Evolutionary conservation across 1,284 basidiomycete species (phyloP), one percentile per base, ranked within the genome.

Genomic region (Limonomyces culmigenus): DNA sequence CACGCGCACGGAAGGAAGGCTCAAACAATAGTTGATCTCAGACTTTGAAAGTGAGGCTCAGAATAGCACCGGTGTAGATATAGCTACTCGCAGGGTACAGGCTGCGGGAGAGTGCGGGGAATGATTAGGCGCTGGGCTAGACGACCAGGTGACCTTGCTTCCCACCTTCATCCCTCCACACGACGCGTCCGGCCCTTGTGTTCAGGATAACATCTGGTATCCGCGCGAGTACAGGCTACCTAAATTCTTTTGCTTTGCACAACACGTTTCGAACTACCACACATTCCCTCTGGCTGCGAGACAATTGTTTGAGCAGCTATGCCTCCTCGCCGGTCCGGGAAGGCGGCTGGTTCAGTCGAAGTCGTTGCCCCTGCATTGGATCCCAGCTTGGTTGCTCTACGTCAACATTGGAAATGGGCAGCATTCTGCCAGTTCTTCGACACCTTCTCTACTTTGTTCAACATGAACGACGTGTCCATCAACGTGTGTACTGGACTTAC

Each of bases 401-500:
- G 80, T 39, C 69, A 60, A 35, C 65, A 80, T 39, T 84, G 81
- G 80, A 81, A 79, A 61, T 86, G 81, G 81, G 83, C 81, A 10
- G 75, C 74, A 17, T 75, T 84, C 51, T 67, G 69, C 53, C 80
- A 86, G 51, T 84, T 85, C 63, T 76, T 80, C 60, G 74, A 65
- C 50, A 84, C 77, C 17, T 86, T 85, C 55, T 61, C 64, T 36
- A 61, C 63, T 32, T 58, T 86, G 38, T 65, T 85, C 44, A 58
- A 67, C 38, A 65, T 76, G 59, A 56, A 64, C 41, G 75, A 80
- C 50, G 64, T 84, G 37, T 58, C 69, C 36, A 51, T 83, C 37
- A 50, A 57, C 44, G 75, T 81, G 51, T 52, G 77, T 65, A n/a
- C 33, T 36, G 40, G 37, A 35, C 44, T 45, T 32, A 30, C 25